Evolutionary conservation across 768 basidiomycete species (phyloP).

Genomic region (Grammothele lineata): DNA sequence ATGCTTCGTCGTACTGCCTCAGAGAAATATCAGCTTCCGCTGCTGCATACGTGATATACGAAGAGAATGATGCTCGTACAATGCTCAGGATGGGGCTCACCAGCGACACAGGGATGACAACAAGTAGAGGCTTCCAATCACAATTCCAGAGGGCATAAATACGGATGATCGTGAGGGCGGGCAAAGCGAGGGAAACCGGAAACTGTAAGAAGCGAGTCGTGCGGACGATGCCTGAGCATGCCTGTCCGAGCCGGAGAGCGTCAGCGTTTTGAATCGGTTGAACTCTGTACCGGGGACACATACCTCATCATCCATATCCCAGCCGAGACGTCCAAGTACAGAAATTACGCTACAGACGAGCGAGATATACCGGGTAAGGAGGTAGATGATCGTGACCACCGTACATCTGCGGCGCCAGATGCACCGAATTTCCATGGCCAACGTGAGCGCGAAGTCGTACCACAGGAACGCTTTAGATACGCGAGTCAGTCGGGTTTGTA

Average conservation of each 20-base stretch:
- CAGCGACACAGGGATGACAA: conserved; percentile 6
- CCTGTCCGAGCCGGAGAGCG: neutral
- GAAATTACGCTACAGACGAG: conserved; percentile 13
- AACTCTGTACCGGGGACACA: neutral
- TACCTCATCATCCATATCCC: conserved; percentile 5
- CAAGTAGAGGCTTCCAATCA: conserved; percentile 6
- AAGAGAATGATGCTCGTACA: too few relatives aligned
- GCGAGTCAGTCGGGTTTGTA: neutral
- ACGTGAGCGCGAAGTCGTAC: conserved; percentile 7
- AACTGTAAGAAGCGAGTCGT: conserved; percentile 13
- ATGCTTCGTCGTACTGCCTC: too few relatives aligned
- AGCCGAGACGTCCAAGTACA: conserved; percentile 10
- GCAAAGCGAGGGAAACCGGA: conserved; percentile 13
- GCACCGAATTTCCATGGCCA: conserved; percentile 10
- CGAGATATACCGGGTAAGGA: conserved; percentile 13
- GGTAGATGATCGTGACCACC: conserved; percentile 11
- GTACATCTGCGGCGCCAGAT: conserved; percentile 15
- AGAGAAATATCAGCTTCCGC: too few relatives aligned
- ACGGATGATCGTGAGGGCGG: conserved; percentile 15
- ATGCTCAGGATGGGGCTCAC: neutral
- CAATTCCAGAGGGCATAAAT: conserved; percentile 13
- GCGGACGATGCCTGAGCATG: conserved; percentile 15
- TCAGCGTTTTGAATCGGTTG: neutral
- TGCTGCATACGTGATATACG: too few relatives aligned
- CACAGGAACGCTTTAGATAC: conserved; percentile 11